Base-by-base conservation (phyloP, 257 asterid genomes). In the Jacaranda mimosifolia region DNA sequence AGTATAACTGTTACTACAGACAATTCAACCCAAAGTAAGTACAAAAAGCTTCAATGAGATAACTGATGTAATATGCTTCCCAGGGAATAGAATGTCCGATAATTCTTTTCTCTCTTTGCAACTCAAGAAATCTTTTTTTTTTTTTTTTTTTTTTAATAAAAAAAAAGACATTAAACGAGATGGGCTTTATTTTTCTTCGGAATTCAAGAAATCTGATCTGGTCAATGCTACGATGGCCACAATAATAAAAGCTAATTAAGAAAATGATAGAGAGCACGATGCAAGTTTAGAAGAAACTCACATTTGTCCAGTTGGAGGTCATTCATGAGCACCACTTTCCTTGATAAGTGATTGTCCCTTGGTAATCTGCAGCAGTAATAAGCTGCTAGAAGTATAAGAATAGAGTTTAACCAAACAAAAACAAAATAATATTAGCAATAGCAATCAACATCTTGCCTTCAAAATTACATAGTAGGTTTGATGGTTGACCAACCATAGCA, bases 211-310 rank as follows among this genome's bases (percentile, higher is more conserved):
- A 62, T 55, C 19, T 17, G 32, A n/a, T 56, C 36, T 17, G 7
- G 6, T 17, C 12, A 4, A 18, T 9, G 36, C 63, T 59, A 11
- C 10, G 42, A 21, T 1, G n/a, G 39, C n/a, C 71, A 8, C 32
- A 69, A 5, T 18, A 35, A 49, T 26, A 18, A 62, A 35, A 60
- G 21, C 63, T 3, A 75, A 74, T 32, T 48, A 39, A 59, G 9
- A 55, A 17, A 18, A 18, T 11, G 36, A 51, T 19, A 49, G 19
- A 59, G 56, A 63, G 63, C 13, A 78, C 4, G 0, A 57, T 36
- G 46, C 48, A 32, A 19, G 70, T 46, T 43, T 15, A 21, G 59
- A 13, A 78, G 63, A 18, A 39, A 74, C 80, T 74, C 48, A 68
- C n/a, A 49, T 79, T 45, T 66, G 36, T 58, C 68, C 60, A 8